Conservation (phyloP, 306 rosid species). For the Prunus mongolica region DNA sequence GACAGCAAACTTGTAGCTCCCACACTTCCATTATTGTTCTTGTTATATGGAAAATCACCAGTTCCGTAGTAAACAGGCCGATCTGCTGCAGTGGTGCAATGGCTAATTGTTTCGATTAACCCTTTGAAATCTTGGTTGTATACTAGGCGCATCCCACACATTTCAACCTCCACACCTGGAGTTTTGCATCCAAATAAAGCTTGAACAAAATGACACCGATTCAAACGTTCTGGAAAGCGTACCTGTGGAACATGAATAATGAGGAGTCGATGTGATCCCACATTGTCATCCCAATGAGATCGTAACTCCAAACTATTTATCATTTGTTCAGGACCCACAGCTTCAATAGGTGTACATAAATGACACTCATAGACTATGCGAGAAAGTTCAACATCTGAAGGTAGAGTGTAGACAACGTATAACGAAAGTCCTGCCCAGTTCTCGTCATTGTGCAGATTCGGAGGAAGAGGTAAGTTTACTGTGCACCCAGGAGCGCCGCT, state of each 20-base stretch:
- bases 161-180: slow-evolving; percentile 6
- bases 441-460: background rate
- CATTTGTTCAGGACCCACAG: no score
- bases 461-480: background rate
- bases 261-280: background rate
- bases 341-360: background rate
- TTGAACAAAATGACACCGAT: background rate
- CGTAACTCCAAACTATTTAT: background rate
- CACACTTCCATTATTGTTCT: background rate
- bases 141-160: slow-evolving; percentile 9
- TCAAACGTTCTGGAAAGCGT: background rate
- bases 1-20: background rate
- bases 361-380: background rate
- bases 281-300: background rate
- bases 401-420: background rate
- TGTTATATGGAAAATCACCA: background rate
- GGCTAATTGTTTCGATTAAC: slow-evolving; percentile 7
- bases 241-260: slow-evolving; percentile 6
- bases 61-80: background rate
- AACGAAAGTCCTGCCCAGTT: slow-evolving; percentile 7
- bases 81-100: background rate
- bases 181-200: background rate
- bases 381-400: background rate
- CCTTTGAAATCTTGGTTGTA: slow-evolving; percentile 4
- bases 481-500: background rate